Conservation (phyloP, 352 stramenopile species). For the Phytophthora colocasiae region DNA sequence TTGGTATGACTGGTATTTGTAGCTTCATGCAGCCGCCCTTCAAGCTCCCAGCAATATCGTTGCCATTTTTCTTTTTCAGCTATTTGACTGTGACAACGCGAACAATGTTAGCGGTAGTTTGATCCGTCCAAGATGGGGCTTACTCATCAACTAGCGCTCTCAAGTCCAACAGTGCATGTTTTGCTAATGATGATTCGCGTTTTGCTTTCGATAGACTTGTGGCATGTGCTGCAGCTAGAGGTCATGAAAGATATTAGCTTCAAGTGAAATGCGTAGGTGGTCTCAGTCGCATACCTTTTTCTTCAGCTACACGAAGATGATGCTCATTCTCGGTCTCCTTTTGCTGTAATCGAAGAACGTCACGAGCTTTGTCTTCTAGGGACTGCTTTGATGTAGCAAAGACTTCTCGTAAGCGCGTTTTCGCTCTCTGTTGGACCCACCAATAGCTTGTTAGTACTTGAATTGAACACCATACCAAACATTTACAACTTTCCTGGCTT, state of each 20-base stretch:
- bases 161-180: constrained; percentile 52
- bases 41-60: constrained; percentile 77
- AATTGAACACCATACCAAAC: too few species aligned
- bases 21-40: constrained; percentile 68
- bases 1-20: constrained; percentile 60
- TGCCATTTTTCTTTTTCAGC: constrained; percentile 82
- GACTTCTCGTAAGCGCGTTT: constrained; percentile 57
- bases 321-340: constrained; percentile 35
- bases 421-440: constrained; percentile 42
- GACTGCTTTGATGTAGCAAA: constrained; percentile 59
- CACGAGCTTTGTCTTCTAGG: constrained; percentile 49
- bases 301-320: constrained; percentile 39
- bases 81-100: constrained; percentile 53
- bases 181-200: constrained; percentile 43
- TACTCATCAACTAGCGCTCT: constrained; percentile 73
- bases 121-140: constrained; percentile 4
- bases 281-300: constrained; percentile 34
- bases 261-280: not conserved
- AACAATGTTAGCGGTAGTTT: not conserved
- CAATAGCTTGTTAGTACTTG: not conserved
- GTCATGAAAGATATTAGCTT: not conserved
- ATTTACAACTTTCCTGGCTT: constrained; percentile 38
- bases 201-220: constrained; percentile 32
- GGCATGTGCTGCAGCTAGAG: constrained; percentile 31
- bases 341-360: constrained; percentile 47